phyloP scores from a whole-genome alignment of 2,329 filamentous ascomycete species.

The Colletotrichum sp. region DNA sequence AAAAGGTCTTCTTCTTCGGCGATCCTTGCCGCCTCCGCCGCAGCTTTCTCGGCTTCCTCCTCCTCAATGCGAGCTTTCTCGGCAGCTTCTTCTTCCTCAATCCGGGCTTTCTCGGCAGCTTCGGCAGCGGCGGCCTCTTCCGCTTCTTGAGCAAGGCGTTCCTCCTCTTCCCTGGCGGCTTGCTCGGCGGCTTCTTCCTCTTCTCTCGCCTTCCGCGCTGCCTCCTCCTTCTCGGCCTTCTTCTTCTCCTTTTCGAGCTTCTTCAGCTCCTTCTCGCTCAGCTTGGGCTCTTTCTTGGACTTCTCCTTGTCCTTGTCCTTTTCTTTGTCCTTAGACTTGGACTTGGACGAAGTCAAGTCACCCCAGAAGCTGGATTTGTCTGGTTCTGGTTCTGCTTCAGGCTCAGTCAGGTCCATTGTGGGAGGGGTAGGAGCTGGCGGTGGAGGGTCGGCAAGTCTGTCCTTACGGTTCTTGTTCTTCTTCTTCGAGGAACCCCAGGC shows the following conservation, averaged over 20 bases:
- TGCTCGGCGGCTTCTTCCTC: slow-evolving; percentile 34
- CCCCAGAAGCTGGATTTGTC: slow-evolving; percentile 35
- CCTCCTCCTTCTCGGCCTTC: slow-evolving; percentile 44
- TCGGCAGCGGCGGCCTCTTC: slow-evolving; percentile 33
- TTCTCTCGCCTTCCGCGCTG: slow-evolving; percentile 46
- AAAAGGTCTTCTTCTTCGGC: slow-evolving; percentile 42
- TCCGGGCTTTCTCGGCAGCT: slow-evolving; percentile 30
- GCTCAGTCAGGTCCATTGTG: slow-evolving; percentile 49
- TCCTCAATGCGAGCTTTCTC: slow-evolving; percentile 27
- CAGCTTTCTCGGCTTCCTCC: slow-evolving; percentile 31
- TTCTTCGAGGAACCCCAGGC: slow-evolving; percentile 49
- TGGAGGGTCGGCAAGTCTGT: slow-evolving; percentile 45
- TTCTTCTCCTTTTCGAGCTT: slow-evolving; percentile 56
- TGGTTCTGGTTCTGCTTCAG: slow-evolving; percentile 37
- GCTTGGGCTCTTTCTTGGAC: slow-evolving; percentile 47
- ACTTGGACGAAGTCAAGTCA: slow-evolving; percentile 38
- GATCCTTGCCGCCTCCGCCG: slow-evolving; percentile 33
- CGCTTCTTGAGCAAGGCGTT: slow-evolving; percentile 30
- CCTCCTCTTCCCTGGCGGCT: slow-evolving; percentile 32
- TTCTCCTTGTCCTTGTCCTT: slow-evolving; percentile 49
- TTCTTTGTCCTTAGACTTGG: slow-evolving; percentile 48
- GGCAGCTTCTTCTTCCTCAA: slow-evolving; percentile 28
- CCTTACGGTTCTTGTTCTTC: slow-evolving; percentile 45
- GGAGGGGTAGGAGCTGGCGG: slow-evolving; percentile 55
- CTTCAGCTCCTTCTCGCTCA: slow-evolving; percentile 55